Conservation (phyloP, 768 basidiomycete genomes). For the Tylopilus vinaceipallidus region DNA sequence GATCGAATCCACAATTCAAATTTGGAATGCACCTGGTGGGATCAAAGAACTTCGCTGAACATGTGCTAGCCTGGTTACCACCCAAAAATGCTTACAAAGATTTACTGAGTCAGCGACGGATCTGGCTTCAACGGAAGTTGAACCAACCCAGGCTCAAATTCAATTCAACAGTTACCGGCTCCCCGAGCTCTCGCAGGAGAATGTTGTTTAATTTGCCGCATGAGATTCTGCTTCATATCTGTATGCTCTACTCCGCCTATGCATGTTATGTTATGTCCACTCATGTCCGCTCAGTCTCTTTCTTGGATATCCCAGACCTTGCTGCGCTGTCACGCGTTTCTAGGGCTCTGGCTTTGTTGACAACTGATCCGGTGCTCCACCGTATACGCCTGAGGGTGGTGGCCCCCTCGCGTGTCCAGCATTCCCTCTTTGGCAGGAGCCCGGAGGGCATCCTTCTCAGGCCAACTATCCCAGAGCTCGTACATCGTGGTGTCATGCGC, state of each 20-base stretch:
- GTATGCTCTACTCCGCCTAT: constrained; percentile 34
- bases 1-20: constrained; percentile 7
- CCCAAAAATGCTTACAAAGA: constrained; percentile 17
- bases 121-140: too few relatives aligned
- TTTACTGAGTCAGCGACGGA: constrained; percentile 10
- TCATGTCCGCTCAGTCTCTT: constrained; percentile 48
- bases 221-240: constrained; percentile 58
- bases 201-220: constrained; percentile 44
- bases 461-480: constrained; percentile 64
- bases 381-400: constrained; percentile 57
- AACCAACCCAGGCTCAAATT: background rate
- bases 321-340: constrained; percentile 48
- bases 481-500: constrained; percentile 67
- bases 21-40: background rate
- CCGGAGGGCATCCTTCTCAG: constrained; percentile 55
- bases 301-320: constrained; percentile 72
- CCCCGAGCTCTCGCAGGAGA: too few relatives aligned
- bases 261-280: background rate
- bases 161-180: background rate
- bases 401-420: constrained; percentile 64
- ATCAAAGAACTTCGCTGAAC: too few relatives aligned
- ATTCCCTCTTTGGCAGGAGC: constrained; percentile 60
- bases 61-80: too few relatives aligned
- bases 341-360: constrained; percentile 47
- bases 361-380: constrained; percentile 64